Conservation (phyloP, 2,329 filamentous ascomycete species). For the Aspergillus oerlinghausenensis region DNA sequence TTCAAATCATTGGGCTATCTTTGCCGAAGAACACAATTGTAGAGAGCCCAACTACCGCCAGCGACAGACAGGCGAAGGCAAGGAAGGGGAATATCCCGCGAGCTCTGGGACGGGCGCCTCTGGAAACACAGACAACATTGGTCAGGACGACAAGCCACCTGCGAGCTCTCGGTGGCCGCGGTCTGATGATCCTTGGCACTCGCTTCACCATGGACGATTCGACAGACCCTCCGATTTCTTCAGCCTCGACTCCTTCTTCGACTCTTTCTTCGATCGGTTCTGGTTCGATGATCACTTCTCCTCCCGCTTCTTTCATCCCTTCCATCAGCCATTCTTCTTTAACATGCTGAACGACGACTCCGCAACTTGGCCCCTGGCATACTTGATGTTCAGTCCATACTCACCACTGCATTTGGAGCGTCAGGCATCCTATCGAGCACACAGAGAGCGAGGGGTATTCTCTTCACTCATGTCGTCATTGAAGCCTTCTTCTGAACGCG, state of each 20-base stretch:
- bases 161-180: slow-evolving; percentile 13
- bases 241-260: slow-evolving; percentile 32
- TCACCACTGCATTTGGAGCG: slow-evolving; percentile 52
- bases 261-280: slow-evolving; percentile 32
- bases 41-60: slow-evolving; percentile 17
- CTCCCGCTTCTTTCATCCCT: slow-evolving; percentile 26
- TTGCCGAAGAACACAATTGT: slow-evolving; percentile 28
- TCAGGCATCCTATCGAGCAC: slow-evolving; percentile 31
- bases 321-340: slow-evolving; percentile 24
- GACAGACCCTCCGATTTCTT: slow-evolving; percentile 22
- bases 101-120: slow-evolving; percentile 5
- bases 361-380: slow-evolving; percentile 37
- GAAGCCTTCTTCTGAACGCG: slow-evolving; percentile 28
- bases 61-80: slow-evolving; percentile 7
- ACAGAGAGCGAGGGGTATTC: slow-evolving; percentile 25
- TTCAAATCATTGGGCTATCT: slow-evolving; percentile 32
- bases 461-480: slow-evolving; percentile 34
- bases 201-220: slow-evolving; percentile 16
- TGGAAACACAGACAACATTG: slow-evolving; percentile 5
- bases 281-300: slow-evolving; percentile 30
- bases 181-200: slow-evolving; percentile 22
- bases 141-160: background rate
- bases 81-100: slow-evolving; percentile 1
- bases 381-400: slow-evolving; percentile 48
- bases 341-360: slow-evolving; percentile 32